Percentiles rank a stretch among this genome's conserved stretches.
These are phyloP conservation scores for Epicoccum nigrum DNA, from an alignment of 2,329 filamentous ascomycete genomes.

Conservation along the genomic window DNA sequence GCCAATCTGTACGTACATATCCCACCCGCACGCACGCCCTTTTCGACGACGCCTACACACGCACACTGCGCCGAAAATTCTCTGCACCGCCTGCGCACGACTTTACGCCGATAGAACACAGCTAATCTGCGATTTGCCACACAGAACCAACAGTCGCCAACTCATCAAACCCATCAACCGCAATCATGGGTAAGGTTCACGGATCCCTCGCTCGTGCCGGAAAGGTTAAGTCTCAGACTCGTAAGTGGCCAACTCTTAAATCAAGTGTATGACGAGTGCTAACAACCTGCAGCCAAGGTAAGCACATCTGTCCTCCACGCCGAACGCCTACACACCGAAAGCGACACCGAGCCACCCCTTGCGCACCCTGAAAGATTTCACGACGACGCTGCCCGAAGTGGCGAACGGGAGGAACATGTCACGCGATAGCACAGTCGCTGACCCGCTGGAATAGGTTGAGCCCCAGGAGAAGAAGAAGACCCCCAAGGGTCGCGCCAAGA, in stretches of 20 bases:
- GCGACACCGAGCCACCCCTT: not conserved
- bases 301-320: constrained; percentile 8
- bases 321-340: not conserved
- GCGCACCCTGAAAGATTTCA: not conserved
- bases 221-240: constrained; percentile 80
- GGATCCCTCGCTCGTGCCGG: constrained; percentile 93
- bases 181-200: constrained; percentile 91
- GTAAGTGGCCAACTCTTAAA: constrained; percentile 23
- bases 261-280: constrained; percentile 15
- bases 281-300: constrained; percentile 37
- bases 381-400: not conserved
- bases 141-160: constrained; percentile 34
- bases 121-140: constrained; percentile 45
- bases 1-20: constrained; percentile 48
- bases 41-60: constrained; percentile 5
- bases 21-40: constrained; percentile 12
- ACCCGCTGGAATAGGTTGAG: constrained; percentile 68
- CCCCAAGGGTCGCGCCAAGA: constrained; percentile 96
- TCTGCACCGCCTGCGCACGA: constrained; percentile 8
- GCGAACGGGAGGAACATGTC: not conserved
- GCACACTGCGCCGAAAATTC: constrained; percentile 13
- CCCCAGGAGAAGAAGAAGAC: constrained; percentile 94
- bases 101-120: constrained; percentile 12
- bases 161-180: constrained; percentile 48
- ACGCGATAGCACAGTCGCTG: constrained; percentile 24